These are phyloP conservation scores for Fusarium sp. DNA, from an alignment of 2,329 filamentous ascomycete genomes.

Conservation along the genomic window DNA sequence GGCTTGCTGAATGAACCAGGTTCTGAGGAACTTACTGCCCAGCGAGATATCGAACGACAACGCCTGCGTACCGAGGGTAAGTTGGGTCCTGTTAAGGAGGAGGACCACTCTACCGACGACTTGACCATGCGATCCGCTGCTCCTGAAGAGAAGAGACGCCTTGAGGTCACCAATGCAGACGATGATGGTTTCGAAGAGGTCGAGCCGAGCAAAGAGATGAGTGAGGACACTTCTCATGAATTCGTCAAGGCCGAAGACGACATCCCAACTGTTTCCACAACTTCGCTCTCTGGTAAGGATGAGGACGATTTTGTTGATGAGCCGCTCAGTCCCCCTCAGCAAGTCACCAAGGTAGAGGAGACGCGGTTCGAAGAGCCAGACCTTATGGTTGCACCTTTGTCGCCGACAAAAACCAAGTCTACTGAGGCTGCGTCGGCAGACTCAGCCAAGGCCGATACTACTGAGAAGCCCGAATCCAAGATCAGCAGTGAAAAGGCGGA, in stretches of 20 bases:
- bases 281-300: constrained; percentile 61
- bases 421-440: constrained; percentile 42
- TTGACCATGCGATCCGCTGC: constrained; percentile 69
- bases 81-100: constrained; percentile 62
- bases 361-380: constrained; percentile 67
- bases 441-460: constrained; percentile 21
- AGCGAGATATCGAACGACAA: constrained; percentile 85
- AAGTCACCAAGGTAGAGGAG: constrained; percentile 69
- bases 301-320: constrained; percentile 85
- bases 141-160: constrained; percentile 73
- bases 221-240: constrained; percentile 78
- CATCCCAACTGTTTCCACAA: constrained; percentile 51
- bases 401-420: constrained; percentile 59
- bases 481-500: constrained; percentile 15
- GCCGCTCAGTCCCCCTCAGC: constrained; percentile 75
- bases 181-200: constrained; percentile 97
- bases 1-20: constrained; percentile 91
- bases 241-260: constrained; percentile 72
- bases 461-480: constrained; percentile 30
- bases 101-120: constrained; percentile 65
- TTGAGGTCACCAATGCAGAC: constrained; percentile 83
- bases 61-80: constrained; percentile 81
- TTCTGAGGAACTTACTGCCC: constrained; percentile 85
- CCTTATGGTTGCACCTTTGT: constrained; percentile 69
- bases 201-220: constrained; percentile 74